Conservation (phyloP, 495 filamentous ascomycete genomes). For the Trichocladium uniseriatum region DNA sequence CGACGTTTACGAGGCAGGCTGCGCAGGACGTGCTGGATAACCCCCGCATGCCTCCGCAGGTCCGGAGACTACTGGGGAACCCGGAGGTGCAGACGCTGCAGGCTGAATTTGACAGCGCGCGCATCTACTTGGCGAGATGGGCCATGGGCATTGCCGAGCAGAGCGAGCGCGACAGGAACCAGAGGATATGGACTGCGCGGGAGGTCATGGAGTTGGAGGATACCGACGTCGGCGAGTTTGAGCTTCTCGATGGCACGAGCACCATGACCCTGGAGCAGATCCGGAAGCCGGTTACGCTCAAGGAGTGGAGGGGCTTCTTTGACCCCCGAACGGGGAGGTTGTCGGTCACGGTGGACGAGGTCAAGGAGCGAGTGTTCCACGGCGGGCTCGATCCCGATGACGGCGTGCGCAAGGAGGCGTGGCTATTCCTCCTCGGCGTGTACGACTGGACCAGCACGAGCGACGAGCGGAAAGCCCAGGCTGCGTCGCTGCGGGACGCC, state of each 20-base stretch:
- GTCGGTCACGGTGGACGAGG: conserved; percentile 73
- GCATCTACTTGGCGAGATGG: conserved; percentile 90
- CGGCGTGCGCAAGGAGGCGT: conserved; percentile 89
- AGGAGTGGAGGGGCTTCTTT: conserved; percentile 86
- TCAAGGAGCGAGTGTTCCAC: conserved; percentile 93
- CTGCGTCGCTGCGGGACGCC: conserved; percentile 82
- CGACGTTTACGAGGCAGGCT: conserved; percentile 84
- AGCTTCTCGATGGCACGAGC: conserved; percentile 78
- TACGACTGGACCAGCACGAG: conserved; percentile 80
- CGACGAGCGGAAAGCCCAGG: conserved; percentile 69
- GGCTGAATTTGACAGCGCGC: conserved; percentile 93
- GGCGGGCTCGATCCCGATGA: conserved; percentile 84
- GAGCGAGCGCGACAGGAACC: conserved; percentile 72
- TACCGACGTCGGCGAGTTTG: conserved; percentile 88
- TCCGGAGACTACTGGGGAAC: conserved; percentile 74
- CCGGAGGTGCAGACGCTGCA: conserved; percentile 92
- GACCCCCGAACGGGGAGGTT: conserved; percentile 62
- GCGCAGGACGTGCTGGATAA: conserved; percentile 89
- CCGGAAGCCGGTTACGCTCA: conserved; percentile 64
- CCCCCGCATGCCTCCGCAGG: conserved; percentile 75
- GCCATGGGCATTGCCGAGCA: conserved; percentile 98
- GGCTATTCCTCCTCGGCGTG: conserved; percentile 87
- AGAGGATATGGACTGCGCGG: conserved; percentile 83
- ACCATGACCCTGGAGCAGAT: conserved; percentile 60
- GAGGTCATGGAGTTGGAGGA: conserved; percentile 92